These are phyloP conservation scores for Lonicera japonica DNA, from an alignment of 129 eudicot genomes.

Conservation along the genomic window DNA sequence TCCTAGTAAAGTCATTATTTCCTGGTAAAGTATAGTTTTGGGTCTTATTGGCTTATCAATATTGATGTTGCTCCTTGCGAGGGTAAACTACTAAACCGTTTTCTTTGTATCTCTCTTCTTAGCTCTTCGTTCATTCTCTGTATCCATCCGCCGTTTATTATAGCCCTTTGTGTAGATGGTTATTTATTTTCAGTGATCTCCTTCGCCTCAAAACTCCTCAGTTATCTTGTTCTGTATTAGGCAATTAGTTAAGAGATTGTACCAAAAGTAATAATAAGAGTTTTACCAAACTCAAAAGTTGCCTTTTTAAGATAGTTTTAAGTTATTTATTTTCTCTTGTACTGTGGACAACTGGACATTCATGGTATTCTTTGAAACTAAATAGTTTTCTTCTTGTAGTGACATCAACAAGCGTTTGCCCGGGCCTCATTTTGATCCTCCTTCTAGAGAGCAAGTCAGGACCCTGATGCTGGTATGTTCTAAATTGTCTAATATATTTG, in stretches of 20 bases:
- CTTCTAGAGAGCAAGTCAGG: slow-evolving; percentile 62
- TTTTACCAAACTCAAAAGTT: background rate
- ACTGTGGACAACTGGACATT: too few relatives aligned
- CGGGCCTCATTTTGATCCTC: slow-evolving; percentile 98
- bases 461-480: slow-evolving; percentile 65
- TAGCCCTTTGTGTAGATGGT: too few relatives aligned
- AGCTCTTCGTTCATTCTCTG: too few relatives aligned
- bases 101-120: too few relatives aligned
- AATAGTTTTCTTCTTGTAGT: slow-evolving; percentile 27
- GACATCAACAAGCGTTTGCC: slow-evolving; percentile 90
- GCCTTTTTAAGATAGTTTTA: background rate
- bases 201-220: background rate
- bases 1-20: too few relatives aligned
- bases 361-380: slow-evolving; percentile 7
- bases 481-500: background rate
- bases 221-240: background rate
- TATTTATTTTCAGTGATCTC: too few relatives aligned
- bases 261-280: background rate
- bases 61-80: too few relatives aligned
- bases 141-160: too few relatives aligned
- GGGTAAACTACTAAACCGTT: too few relatives aligned
- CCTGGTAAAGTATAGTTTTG: too few relatives aligned
- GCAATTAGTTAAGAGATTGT: background rate
- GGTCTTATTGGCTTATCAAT: too few relatives aligned
- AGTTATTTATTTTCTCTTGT: background rate